Evolutionary conservation across 2,329 filamentous ascomycete species (phyloP), one percentile per base, ranked within the genome.

Genomic region (Claviceps cyperi): DNA sequence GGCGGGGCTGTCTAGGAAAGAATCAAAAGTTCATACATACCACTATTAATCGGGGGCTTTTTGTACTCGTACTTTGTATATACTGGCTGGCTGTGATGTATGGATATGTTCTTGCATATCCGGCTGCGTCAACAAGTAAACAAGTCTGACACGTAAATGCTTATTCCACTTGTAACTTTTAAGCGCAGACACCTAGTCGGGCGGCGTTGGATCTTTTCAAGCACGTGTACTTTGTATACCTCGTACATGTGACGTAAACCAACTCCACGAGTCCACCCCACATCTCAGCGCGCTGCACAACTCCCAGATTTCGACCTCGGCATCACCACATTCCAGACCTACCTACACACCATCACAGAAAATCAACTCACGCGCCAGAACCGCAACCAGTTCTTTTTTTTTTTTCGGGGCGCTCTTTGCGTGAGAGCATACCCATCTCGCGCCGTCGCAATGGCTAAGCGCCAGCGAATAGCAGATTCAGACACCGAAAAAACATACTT

Each of bases 401-500:
- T 32, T 9, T 4, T 4, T 4, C 28, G 28, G 9, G 28, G 11
- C 9, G 28, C 9, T 32, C 28, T 32, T 9, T 3, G 28, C 28
- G 28, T 9, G 28, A 32, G 28, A 4, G 28, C 28, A 21, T 28
- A 9, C 41, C 21, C 5, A 7, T 21, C 43, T 8, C 14, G 43
- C 37, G 40, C 4, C 37, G 13, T 7, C 4, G 17, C 24, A 35
- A 53, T 53, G 51, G 48, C 49, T 46, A 53, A 53, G 49, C 51
- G 51, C 51, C 51, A 51, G 32, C 49, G 51, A 17, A 51, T 40
- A 5, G 32, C 38, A 4, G 65, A 62, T 45, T 47, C 43, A 32
- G 39, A 59, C 32, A 54, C 61, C 55, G 59, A 64, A 59, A 80
- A 78, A 65, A 70, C 80, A 0, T 86, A 84, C 58, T 91, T 89